Conservation (phyloP, 306 rosid species). For the Rosa rugosa region DNA sequence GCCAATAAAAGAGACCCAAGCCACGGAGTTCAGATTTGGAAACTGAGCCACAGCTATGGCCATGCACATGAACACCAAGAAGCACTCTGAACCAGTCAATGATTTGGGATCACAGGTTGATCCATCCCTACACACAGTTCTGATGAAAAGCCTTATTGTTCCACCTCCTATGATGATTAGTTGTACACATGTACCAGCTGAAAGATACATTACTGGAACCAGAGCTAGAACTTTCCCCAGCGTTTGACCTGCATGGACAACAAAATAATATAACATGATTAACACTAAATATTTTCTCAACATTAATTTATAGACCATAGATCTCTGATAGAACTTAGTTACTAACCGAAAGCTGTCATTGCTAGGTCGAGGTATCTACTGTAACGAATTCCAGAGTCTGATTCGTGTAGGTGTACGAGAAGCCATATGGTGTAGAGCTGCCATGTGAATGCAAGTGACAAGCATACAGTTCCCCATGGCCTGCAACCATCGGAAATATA, state of each 20-base stretch:
- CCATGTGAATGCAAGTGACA: conserved; percentile 53
- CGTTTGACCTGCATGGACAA: conserved; percentile 42
- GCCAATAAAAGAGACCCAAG: conserved; percentile 16
- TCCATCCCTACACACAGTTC: not conserved
- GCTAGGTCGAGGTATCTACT: conserved; percentile 59
- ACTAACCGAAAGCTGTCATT: conserved; percentile 52
- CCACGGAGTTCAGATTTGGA: conserved; percentile 21
- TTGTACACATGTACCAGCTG: conserved; percentile 59
- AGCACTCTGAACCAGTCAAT: conserved; percentile 14
- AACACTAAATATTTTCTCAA: not conserved
- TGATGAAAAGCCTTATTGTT: conserved; percentile 9
- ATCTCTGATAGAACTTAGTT: not conserved
- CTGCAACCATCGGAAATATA: conserved; percentile 27
- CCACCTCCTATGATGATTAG: conserved; percentile 59
- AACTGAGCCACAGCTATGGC: conserved; percentile 19
- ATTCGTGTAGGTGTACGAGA: conserved; percentile 57
- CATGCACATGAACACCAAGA: conserved; percentile 14
- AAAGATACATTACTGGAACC: conserved; percentile 57
- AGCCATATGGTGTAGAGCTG: conserved; percentile 70
- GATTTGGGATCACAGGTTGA: conserved; percentile 3
- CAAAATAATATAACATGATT: not conserved
- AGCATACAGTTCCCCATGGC: conserved; percentile 58
- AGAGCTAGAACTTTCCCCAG: conserved; percentile 38
- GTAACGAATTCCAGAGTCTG: conserved; percentile 51
- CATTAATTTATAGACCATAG: not conserved